Percentiles rank a stretch among this genome's conserved stretches.
Evolutionary conservation across 192 early-diverging fungal genomes (phyloP).

Genomic region (Obelidium mucronatum): DNA sequence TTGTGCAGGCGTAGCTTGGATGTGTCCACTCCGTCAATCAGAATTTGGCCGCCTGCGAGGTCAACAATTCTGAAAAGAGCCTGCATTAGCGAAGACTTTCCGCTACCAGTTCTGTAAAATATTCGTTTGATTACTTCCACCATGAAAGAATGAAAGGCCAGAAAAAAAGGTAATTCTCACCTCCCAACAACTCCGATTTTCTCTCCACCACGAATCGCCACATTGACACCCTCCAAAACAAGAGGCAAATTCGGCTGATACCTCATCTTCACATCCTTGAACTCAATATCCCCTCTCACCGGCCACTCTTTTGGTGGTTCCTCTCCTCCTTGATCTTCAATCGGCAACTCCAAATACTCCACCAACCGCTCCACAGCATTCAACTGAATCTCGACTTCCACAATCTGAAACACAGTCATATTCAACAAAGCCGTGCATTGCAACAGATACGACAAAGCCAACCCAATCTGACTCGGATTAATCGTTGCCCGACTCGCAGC

Average conservation of each 20-base stretch:
- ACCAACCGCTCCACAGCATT: conserved; percentile 31
- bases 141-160: not conserved
- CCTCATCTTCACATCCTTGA: conserved; percentile 44
- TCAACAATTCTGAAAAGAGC: conserved; percentile 68
- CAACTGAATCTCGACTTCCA: not conserved
- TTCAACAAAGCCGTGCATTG: conserved; percentile 72
- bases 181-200: conserved; percentile 57
- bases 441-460: conserved; percentile 8
- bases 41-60: conserved; percentile 46
- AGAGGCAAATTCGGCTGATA: conserved; percentile 45
- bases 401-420: conserved; percentile 16
- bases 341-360: conserved; percentile 15
- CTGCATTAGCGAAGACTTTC: conserved; percentile 47
- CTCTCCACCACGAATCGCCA: conserved; percentile 48
- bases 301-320: conserved; percentile 46
- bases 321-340: conserved; percentile 14
- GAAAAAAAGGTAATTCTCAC: not conserved
- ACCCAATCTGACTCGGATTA: too few species aligned
- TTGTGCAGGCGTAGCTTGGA: not conserved
- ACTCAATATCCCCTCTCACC: conserved; percentile 37
- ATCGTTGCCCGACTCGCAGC: not conserved
- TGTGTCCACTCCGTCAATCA: conserved; percentile 63
- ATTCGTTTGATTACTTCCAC: not conserved
- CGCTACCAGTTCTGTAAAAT: conserved; percentile 51
- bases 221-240: conserved; percentile 39